Conservation (phyloP, 1,284 basidiomycete genomes). For the Ganoderma resinaceum region DNA sequence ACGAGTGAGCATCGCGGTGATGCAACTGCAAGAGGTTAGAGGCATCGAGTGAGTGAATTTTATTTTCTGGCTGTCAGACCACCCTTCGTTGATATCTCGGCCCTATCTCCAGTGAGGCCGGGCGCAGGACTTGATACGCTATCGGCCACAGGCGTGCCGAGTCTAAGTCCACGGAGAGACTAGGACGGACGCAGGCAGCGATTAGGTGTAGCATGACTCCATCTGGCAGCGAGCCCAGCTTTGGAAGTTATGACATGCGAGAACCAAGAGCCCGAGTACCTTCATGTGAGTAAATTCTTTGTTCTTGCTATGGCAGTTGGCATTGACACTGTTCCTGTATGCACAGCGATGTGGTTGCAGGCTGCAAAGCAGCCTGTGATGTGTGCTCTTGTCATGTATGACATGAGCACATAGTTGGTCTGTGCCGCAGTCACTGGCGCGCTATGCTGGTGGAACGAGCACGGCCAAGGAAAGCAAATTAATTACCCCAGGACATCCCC, state of each 20-base stretch:
- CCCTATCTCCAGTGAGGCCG: constrained; percentile 16
- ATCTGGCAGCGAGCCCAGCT: constrained; percentile 6
- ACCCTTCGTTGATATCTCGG: background rate
- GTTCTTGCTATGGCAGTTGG: background rate
- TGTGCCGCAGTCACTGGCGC: background rate
- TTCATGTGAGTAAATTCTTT: constrained; percentile 3
- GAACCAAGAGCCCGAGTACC: constrained; percentile 16
- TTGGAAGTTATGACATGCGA: constrained; percentile 11
- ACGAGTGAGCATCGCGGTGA: constrained; percentile 4
- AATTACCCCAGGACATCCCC: constrained; percentile 30
- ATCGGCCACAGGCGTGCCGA: constrained; percentile 9
- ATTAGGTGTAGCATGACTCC: constrained; percentile 10
- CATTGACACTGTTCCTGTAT: background rate
- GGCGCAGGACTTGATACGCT: constrained; percentile 14
- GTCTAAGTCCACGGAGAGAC: constrained; percentile 10
- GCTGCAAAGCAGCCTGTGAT: background rate
- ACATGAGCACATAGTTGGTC: background rate
- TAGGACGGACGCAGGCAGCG: constrained; percentile 2
- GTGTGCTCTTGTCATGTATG: background rate
- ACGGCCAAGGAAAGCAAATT: constrained; percentile 22
- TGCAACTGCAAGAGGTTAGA: constrained; percentile 8
- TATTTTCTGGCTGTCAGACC: background rate
- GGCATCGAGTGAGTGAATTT: background rate
- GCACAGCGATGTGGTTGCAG: background rate
- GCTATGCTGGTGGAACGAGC: constrained; percentile 8